Conservation (phyloP, 257 asterid genomes). For the Gardenia jasminoides region DNA sequence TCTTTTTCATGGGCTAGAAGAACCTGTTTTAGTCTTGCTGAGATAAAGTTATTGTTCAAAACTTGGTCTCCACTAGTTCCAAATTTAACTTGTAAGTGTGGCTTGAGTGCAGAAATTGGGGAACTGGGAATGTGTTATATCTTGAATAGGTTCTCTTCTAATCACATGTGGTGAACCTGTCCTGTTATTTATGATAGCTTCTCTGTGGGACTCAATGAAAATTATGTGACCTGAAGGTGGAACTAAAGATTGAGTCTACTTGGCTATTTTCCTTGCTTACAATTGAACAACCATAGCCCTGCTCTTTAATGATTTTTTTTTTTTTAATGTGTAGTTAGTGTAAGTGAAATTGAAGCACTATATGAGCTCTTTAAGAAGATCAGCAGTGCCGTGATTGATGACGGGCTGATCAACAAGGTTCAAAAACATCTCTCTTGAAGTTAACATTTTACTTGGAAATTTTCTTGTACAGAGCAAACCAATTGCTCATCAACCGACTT, state of each 20-base stretch:
- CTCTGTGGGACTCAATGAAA: neutral
- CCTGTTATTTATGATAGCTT: neutral
- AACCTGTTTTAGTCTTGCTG: neutral
- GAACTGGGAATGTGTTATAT: neutral
- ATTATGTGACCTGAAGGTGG: neutral
- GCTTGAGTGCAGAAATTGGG: neutral
- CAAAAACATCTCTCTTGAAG: neutral
- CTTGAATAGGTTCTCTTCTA: neutral
- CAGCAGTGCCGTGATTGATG: constrained; percentile 98
- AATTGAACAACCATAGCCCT: neutral
- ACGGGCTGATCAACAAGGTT: constrained; percentile 97
- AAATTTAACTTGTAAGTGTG: neutral
- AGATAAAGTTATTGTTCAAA: neutral
- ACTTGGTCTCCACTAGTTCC: no score
- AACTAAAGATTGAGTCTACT: neutral
- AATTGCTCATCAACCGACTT: neutral
- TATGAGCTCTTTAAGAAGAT: constrained; percentile 96
- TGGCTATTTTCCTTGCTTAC: neutral
- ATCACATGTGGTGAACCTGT: neutral
- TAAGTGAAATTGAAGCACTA: constrained; percentile 96
- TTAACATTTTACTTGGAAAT: neutral
- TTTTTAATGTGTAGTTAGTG: constrained; percentile 69
- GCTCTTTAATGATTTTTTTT: constrained; percentile 11
- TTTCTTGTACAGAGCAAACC: neutral
- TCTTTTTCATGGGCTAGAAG: neutral